phyloP scores from a whole-genome alignment of 345 rosid species.

The Garcia nutans region DNA sequence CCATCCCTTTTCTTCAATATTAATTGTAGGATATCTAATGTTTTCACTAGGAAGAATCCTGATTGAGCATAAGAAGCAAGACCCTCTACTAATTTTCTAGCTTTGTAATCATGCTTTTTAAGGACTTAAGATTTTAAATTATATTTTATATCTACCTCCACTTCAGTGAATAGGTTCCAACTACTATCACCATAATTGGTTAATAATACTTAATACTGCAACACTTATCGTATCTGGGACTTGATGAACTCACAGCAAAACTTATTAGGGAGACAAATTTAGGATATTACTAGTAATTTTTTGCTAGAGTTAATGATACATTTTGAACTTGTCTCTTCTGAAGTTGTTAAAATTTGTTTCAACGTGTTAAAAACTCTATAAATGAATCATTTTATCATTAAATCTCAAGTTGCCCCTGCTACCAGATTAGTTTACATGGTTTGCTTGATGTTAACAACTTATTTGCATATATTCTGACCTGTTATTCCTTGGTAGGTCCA shows the following conservation, averaged over 20 bases:
- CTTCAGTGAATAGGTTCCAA: background rate
- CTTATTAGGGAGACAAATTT: background rate
- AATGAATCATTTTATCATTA: background rate
- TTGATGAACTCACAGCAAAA: background rate
- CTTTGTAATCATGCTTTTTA: background rate
- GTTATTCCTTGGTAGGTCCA: conserved; percentile 35
- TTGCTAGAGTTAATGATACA: background rate
- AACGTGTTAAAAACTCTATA: background rate
- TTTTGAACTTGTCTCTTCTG: background rate
- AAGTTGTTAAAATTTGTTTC: background rate
- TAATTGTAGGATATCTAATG: background rate
- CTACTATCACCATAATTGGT: background rate
- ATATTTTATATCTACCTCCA: background rate
- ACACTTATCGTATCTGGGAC: background rate
- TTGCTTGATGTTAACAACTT: background rate
- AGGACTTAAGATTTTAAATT: background rate
- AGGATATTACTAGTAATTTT: background rate
- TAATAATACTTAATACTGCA: background rate
- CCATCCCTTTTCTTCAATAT: background rate
- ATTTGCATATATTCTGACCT: background rate
- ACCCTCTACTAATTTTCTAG: background rate
- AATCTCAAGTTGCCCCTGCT: background rate
- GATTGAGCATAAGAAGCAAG: background rate
- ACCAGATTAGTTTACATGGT: background rate
- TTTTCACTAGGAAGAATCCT: background rate